Conservation (phyloP, 306 rosid genomes). For the Fragaria nilgerrensis region DNA sequence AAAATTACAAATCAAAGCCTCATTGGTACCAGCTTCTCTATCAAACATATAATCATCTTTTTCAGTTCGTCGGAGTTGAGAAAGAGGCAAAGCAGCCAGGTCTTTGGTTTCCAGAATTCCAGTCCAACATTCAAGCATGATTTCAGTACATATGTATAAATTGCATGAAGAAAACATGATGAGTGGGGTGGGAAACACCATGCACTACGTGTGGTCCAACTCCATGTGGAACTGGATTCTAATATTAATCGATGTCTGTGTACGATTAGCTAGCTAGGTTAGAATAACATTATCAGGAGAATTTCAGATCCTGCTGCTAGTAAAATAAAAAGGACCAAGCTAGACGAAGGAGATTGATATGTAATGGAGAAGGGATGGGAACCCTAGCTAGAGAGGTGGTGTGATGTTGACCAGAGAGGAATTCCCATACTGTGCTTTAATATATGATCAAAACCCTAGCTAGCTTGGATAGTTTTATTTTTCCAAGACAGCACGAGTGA, state of each 20-base stretch:
- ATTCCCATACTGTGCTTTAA: constrained; percentile 38
- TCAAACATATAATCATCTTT: background rate
- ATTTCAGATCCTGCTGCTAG: background rate
- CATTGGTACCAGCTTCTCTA: background rate
- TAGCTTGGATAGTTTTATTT: constrained; percentile 25
- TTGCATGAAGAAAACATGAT: constrained; percentile 32
- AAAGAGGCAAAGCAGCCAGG: constrained; percentile 20
- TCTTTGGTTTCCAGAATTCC: constrained; percentile 14
- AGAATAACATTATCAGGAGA: background rate
- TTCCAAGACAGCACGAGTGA: constrained; percentile 86
- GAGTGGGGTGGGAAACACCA: constrained; percentile 41
- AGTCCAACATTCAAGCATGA: constrained; percentile 37
- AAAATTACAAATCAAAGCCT: background rate
- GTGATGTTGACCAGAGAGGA: constrained; percentile 46
- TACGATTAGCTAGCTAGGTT: background rate
- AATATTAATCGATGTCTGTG: background rate
- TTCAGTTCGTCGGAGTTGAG: constrained; percentile 22
- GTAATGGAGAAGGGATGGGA: background rate
- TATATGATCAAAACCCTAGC: background rate
- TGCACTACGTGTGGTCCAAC: constrained; percentile 25
- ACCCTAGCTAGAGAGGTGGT: background rate
- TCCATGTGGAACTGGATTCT: background rate
- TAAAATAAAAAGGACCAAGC: background rate
- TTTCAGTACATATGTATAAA: constrained; percentile 24
- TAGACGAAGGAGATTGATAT: background rate